Conservation (phyloP, 192 early-diverging fungal genomes). For the Backusella parvicylindrica region DNA sequence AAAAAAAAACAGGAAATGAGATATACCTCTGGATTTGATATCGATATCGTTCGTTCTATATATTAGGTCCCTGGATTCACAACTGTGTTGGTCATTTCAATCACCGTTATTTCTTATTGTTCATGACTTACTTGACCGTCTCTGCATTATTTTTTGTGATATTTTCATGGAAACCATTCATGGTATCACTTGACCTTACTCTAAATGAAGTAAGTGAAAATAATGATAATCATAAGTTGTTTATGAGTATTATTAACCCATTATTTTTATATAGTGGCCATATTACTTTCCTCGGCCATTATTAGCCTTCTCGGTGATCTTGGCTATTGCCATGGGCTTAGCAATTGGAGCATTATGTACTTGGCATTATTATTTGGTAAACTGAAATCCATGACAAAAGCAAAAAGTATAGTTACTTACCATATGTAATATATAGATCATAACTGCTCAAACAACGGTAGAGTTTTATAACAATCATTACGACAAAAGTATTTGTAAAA, state of each 20-base stretch:
- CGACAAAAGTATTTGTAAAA: slow-evolving; percentile 44
- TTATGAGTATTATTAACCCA: background rate
- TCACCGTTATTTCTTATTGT: slow-evolving; percentile 73
- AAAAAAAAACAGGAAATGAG: background rate
- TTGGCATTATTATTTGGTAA: slow-evolving; percentile 62
- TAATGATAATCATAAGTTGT: background rate
- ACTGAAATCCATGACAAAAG: background rate
- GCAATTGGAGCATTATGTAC: slow-evolving; percentile 48
- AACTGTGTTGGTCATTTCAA: slow-evolving; percentile 78
- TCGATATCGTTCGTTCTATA: too few species aligned
- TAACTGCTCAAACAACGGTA: slow-evolving; percentile 60
- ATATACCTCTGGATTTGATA: too few species aligned
- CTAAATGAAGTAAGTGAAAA: slow-evolving; percentile 33
- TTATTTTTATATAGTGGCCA: slow-evolving; percentile 39
- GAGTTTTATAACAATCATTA: slow-evolving; percentile 60
- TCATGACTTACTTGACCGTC: slow-evolving; percentile 55
- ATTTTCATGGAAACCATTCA: slow-evolving; percentile 44
- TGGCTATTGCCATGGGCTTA: slow-evolving; percentile 52
- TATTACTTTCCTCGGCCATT: slow-evolving; percentile 49
- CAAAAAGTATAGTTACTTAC: background rate
- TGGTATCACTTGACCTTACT: slow-evolving; percentile 40
- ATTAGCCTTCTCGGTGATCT: slow-evolving; percentile 46
- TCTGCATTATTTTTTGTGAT: slow-evolving; percentile 46
- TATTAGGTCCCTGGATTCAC: slow-evolving; percentile 74
- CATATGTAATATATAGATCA: slow-evolving; percentile 24